These are phyloP conservation scores for Cryptococcus hybrid DNA, from an alignment of 1,284 basidiomycete species.

Conservation along the genomic window DNA sequence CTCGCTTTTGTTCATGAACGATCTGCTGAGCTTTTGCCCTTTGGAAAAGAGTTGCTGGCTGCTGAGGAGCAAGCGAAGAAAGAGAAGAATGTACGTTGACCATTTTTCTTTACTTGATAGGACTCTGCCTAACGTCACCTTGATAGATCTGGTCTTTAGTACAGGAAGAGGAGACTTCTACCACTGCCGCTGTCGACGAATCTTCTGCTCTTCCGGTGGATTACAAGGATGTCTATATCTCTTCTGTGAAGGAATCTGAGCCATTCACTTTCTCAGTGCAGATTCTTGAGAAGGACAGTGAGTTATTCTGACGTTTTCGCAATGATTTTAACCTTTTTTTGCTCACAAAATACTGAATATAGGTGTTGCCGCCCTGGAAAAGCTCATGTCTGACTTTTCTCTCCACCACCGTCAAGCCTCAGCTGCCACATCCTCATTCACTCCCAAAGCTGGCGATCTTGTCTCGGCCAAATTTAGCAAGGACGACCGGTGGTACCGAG, in stretches of 20 bases:
- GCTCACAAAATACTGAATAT: constrained; percentile 3
- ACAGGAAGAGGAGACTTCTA: constrained; percentile 63
- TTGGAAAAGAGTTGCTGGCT: constrained; percentile 72
- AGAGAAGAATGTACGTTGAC: constrained; percentile 64
- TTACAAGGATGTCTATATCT: constrained; percentile 89
- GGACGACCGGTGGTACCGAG: constrained; percentile 92
- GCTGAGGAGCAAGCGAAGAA: constrained; percentile 82
- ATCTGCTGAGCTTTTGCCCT: constrained; percentile 77
- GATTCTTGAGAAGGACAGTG: constrained; percentile 76
- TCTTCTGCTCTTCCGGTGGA: constrained; percentile 66
- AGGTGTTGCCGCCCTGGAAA: constrained; percentile 86
- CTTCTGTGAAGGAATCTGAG: constrained; percentile 70
- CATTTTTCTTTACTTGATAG: background rate
- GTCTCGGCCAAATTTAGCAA: constrained; percentile 66
- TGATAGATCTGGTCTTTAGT: constrained; percentile 78
- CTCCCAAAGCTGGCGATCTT: constrained; percentile 78
- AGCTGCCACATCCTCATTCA: constrained; percentile 59
- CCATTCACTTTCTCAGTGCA: constrained; percentile 89
- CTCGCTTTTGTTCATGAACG: constrained; percentile 82
- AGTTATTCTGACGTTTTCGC: constrained; percentile 14
- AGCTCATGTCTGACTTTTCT: constrained; percentile 90
- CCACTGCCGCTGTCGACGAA: constrained; percentile 47
- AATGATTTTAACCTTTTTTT: background rate
- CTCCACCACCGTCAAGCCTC: constrained; percentile 70
- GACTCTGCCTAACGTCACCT: constrained; percentile 1